Conservation (phyloP, 2,329 filamentous ascomycete species). For the Nakataea oryzae region DNA sequence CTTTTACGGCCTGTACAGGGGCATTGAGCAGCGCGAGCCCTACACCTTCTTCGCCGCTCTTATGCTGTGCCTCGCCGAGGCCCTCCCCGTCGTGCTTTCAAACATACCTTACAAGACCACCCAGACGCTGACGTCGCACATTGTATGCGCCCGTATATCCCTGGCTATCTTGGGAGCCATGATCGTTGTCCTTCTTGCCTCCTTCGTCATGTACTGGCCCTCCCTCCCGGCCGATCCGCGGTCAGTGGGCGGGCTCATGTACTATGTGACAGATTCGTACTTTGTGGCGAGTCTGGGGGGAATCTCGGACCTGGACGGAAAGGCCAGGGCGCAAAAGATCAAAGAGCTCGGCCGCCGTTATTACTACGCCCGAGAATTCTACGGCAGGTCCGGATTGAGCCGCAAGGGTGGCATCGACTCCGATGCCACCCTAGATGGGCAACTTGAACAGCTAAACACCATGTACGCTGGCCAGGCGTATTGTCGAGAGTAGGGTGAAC, state of each 20-base stretch:
- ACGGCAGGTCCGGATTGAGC: constrained; percentile 12
- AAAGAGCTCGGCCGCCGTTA: constrained; percentile 18
- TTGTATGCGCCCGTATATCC: constrained; percentile 27
- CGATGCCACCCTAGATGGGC: constrained; percentile 5
- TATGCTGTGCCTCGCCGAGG: constrained; percentile 34
- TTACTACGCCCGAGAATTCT: constrained; percentile 18
- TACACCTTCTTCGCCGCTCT: constrained; percentile 29
- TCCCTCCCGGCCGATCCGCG: constrained; percentile 35
- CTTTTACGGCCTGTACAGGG: constrained; percentile 30
- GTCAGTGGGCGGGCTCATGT: constrained; percentile 33
- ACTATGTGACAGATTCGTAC: constrained; percentile 23
- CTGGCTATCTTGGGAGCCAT: constrained; percentile 29
- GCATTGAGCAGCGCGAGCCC: constrained; percentile 21
- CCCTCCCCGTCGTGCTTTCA: constrained; percentile 37
- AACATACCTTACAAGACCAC: constrained; percentile 36
- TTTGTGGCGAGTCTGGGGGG: constrained; percentile 17
- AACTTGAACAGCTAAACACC: background rate
- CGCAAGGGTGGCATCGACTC: constrained; percentile 14
- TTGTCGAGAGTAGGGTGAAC: background rate
- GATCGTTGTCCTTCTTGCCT: constrained; percentile 25
- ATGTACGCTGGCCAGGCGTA: background rate
- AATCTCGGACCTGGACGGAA: constrained; percentile 12
- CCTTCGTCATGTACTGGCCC: constrained; percentile 31
- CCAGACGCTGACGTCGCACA: constrained; percentile 26
- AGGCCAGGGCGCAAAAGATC: constrained; percentile 15